A percentile compares a stretch with the other conserved stretches of the same genome.
Conservation (phyloP, 2,329 filamentous ascomycete genomes). For the Venturia asperata region DNA sequence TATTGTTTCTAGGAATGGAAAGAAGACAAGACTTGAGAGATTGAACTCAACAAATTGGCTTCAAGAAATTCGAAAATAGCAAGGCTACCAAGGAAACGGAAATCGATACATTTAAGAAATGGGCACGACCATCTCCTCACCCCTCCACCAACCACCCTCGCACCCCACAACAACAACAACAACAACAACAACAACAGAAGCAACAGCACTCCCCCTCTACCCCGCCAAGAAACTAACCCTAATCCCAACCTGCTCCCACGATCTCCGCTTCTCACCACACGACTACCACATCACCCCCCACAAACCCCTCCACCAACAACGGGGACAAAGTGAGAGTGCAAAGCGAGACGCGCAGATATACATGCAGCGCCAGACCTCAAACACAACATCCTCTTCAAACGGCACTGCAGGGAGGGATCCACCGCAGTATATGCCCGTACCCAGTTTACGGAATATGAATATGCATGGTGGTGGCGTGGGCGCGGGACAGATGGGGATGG, state of each 20-base stretch:
- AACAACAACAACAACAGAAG: too few relatives aligned
- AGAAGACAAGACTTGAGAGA: too few relatives aligned
- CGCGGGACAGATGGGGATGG: background rate
- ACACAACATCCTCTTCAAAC: background rate
- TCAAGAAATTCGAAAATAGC: too few relatives aligned
- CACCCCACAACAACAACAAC: background rate
- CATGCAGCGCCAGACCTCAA: background rate
- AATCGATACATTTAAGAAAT: too few relatives aligned
- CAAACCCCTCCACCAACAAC: too few relatives aligned
- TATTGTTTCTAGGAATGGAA: too few relatives aligned
- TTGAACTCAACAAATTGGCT: too few relatives aligned
- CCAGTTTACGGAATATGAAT: background rate
- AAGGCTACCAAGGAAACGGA: too few relatives aligned
- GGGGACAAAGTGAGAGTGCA: too few relatives aligned
- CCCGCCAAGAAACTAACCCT: background rate
- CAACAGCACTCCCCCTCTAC: background rate
- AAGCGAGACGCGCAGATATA: too few relatives aligned
- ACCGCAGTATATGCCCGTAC: background rate
- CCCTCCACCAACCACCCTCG: background rate
- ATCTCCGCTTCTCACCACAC: background rate
- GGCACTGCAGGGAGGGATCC: background rate
- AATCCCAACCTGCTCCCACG: constrained; percentile 15
- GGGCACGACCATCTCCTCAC: background rate
- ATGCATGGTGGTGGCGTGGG: background rate
- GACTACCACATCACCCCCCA: background rate